Percentiles rank a stretch among this genome's conserved stretches.
phyloP scores from a whole-genome alignment of 768 basidiomycete genomes.

The Mycena sanguinolenta region DNA sequence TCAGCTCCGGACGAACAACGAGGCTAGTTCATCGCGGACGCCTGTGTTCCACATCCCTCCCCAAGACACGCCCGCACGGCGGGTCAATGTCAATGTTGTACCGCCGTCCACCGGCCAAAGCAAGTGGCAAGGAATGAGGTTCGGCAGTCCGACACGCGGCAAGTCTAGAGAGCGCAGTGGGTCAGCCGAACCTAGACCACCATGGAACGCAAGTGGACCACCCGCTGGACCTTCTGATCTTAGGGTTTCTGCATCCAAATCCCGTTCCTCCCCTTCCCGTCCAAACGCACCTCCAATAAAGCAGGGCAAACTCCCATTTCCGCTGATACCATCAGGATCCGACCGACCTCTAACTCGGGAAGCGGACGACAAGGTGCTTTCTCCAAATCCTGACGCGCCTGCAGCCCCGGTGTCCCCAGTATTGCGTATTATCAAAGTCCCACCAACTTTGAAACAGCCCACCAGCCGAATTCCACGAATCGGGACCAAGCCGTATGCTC shows the following conservation, averaged over 20 bases:
- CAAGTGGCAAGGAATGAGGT: constrained; percentile 45
- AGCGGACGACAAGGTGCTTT: constrained; percentile 10
- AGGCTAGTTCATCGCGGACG: constrained; percentile 34
- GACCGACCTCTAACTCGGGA: constrained; percentile 21
- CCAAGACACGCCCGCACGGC: constrained; percentile 57
- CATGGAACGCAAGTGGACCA: constrained; percentile 26
- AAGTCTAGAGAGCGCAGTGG: constrained; percentile 46
- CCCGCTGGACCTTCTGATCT: constrained; percentile 24
- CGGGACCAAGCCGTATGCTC: constrained; percentile 69
- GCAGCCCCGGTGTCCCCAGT: constrained; percentile 30
- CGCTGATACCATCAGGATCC: constrained; percentile 28
- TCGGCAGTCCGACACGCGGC: constrained; percentile 45
- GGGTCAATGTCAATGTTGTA: constrained; percentile 56
- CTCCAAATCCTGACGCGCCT: constrained; percentile 10
- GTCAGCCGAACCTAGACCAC: constrained; percentile 52
- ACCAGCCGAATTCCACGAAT: constrained; percentile 75
- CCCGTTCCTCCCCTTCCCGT: constrained; percentile 30
- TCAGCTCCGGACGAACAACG: constrained; percentile 49
- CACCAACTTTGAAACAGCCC: constrained; percentile 62
- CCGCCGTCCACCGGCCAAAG: constrained; percentile 49
- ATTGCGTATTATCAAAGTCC: constrained; percentile 49
- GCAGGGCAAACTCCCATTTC: constrained; percentile 36
- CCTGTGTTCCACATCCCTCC: constrained; percentile 48
- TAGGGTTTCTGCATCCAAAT: constrained; percentile 13
- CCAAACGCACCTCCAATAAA: constrained; percentile 26